phyloP scores from a whole-genome alignment of 2,329 filamentous ascomycete species.

The Fusarium verrucosum region DNA sequence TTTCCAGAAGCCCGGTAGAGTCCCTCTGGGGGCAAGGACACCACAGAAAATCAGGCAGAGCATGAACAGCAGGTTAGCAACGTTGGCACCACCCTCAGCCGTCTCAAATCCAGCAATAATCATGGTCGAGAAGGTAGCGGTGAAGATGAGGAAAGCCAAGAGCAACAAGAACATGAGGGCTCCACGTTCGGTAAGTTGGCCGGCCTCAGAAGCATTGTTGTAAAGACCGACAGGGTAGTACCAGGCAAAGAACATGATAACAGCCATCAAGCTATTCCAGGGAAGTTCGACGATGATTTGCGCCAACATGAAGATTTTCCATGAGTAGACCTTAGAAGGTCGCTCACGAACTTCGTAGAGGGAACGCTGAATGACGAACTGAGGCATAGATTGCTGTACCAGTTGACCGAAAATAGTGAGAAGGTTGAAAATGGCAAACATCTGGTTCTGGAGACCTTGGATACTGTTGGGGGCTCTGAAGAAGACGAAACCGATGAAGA shows the following conservation, averaged over 20 bases:
- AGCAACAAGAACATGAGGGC: conserved; percentile 82
- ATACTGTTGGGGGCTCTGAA: conserved; percentile 75
- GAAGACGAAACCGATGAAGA: conserved; percentile 88
- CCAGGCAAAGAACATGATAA: conserved; percentile 82
- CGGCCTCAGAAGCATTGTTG: conserved; percentile 70
- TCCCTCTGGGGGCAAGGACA: conserved; percentile 51
- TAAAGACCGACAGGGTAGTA: conserved; percentile 88
- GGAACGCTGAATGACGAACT: conserved; percentile 82
- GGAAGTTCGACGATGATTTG: conserved; percentile 87
- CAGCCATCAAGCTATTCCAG: conserved; percentile 80
- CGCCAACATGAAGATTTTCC: conserved; percentile 85
- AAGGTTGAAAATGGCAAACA: conserved; percentile 87
- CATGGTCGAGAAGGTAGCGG: conserved; percentile 82
- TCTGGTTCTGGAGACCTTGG: conserved; percentile 84
- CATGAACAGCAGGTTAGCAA: conserved; percentile 73
- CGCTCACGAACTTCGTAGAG: conserved; percentile 88
- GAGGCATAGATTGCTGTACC: conserved; percentile 83
- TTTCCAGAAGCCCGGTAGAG: conserved; percentile 63
- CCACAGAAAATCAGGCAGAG: conserved; percentile 59
- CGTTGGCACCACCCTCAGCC: conserved; percentile 72
- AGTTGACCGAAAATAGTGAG: conserved; percentile 83
- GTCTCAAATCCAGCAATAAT: conserved; percentile 74
- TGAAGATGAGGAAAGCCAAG: conserved; percentile 79
- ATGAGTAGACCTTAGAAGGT: conserved; percentile 84
- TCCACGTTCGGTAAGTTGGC: conserved; percentile 72